Conservation (phyloP, 1,139 yeast genomes). For the Yamadazyma buinensis region DNA sequence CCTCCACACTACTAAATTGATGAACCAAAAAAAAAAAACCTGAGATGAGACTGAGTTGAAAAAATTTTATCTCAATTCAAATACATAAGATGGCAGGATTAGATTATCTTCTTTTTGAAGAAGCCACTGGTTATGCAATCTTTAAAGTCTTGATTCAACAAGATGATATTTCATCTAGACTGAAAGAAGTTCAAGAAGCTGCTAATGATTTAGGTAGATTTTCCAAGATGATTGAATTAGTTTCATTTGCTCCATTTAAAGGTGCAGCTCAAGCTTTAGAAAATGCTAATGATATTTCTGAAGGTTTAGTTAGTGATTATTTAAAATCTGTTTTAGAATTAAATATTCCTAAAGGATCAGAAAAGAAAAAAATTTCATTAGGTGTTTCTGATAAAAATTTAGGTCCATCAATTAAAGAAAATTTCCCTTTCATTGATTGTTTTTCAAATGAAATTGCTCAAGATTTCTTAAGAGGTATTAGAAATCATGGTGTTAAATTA, state of each 20-base stretch:
- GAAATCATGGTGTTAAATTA: conserved; percentile 85
- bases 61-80: conserved; percentile 10
- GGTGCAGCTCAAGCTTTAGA: conserved; percentile 99
- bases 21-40: not conserved
- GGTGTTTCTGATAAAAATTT: conserved; percentile 94
- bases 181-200: conserved; percentile 93
- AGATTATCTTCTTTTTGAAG: conserved; percentile 94
- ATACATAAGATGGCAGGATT: conserved; percentile 65
- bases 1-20: not conserved
- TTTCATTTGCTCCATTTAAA: conserved; percentile 96
- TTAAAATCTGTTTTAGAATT: conserved; percentile 85
- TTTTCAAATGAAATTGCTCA: conserved; percentile 88
- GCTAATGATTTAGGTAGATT: conserved; percentile 82
- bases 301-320: conserved; percentile 92
- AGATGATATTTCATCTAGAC: conserved; percentile 88
- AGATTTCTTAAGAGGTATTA: conserved; percentile 91
- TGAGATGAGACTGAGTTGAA: conserved; percentile 7
- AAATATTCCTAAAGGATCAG: conserved; percentile 83
- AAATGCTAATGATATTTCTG: conserved; percentile 96
- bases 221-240: conserved; percentile 89
- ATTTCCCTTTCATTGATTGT: conserved; percentile 85
- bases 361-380: conserved; percentile 61
- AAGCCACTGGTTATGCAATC: conserved; percentile 97
- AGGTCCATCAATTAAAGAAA: conserved; percentile 95
- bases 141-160: conserved; percentile 93